These are phyloP conservation scores for Phytophthora palmivora DNA, from an alignment of 352 stramenopile genomes.

Conservation along the genomic window DNA sequence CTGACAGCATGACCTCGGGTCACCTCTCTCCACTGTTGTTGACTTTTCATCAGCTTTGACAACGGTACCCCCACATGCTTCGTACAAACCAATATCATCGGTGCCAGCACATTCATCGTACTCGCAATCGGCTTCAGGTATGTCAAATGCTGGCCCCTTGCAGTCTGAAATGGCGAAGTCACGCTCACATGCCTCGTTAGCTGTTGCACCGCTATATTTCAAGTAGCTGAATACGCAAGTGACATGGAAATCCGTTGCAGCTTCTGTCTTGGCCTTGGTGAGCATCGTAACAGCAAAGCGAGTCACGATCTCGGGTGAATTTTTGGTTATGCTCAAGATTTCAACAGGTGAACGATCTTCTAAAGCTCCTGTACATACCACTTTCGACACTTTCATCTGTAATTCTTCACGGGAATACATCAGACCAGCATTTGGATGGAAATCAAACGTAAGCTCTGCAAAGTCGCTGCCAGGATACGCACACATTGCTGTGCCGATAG, in stretches of 20 bases:
- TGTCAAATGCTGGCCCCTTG: constrained; percentile 57
- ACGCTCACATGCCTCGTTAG: constrained; percentile 44
- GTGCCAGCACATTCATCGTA: constrained; percentile 46
- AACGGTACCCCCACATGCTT: constrained; percentile 53
- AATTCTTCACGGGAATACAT: constrained; percentile 43
- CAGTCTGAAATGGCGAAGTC: constrained; percentile 70
- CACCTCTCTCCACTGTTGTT: constrained; percentile 36
- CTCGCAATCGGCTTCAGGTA: constrained; percentile 43
- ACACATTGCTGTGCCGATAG: constrained; percentile 46
- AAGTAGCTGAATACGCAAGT: constrained; percentile 66
- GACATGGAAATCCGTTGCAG: constrained; percentile 52
- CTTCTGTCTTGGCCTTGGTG: constrained; percentile 43
- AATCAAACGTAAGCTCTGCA: constrained; percentile 72
- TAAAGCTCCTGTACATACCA: constrained; percentile 50
- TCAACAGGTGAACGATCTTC: constrained; percentile 29
- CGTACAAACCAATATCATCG: constrained; percentile 43
- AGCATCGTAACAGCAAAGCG: constrained; percentile 68
- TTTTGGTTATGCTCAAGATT: constrained; percentile 43
- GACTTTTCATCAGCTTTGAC: constrained; percentile 27
- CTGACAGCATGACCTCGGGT: constrained; percentile 54
- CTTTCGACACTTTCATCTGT: constrained; percentile 47
- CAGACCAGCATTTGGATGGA: constrained; percentile 54
- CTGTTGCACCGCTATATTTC: constrained; percentile 22
- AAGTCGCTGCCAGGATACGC: constrained; percentile 71
- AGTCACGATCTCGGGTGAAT: constrained; percentile 51